Base-by-base conservation (phyloP, 1,284 basidiomycete genomes). In the Cystobasidium pallidum region DNA sequence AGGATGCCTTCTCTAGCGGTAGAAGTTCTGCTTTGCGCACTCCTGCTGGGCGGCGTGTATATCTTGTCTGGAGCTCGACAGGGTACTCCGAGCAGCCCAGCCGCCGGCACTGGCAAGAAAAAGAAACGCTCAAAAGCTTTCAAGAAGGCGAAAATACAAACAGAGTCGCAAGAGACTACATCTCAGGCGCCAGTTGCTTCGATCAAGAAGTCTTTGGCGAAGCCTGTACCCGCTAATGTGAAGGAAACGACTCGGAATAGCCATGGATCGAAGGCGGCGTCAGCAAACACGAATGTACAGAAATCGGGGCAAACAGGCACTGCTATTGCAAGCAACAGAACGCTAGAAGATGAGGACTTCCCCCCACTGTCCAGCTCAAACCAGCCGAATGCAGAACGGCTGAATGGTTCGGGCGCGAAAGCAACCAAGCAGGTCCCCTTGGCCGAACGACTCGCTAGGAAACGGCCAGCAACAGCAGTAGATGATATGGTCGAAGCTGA, bases 401-500 rank as follows among this genome's bases (percentile, higher is more conserved):
- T 13, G 36, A 45, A 3, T 45, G 11, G 11, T 45, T 19, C 15
- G 3, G n/a, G 11, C 19, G 43, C 7, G n/a, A 45, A 6, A 3
- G 43, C 11, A 45, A 19, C 21, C 36, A 43, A 61, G 39, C 66
- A 43, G 26, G 62, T 49, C 47, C 59, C 68, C 17, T 49, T 71
- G 15, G 61, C 68, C 21, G 59, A 64, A 36, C 59, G 68, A 30
- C 45, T 13, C 10, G 68, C 68, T 21, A 71, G 64, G 21, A n/a
- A 47, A 45, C 59, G 26, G 17, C 68, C 49, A 10, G 62, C 41
- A 34, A 71, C 68, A 17, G 59, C 32, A 10, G 68, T 71, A 2
- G 61, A 71, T 19, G 68, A 71, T 41, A 71, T 71, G 68, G 39
- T 71, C 2, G 61, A 71, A 21, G 34, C 21, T 21, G 68, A 71